Percentiles rank a stretch among this genome's conserved stretches.
phyloP scores from a whole-genome alignment of 1,139 yeast species.

The Komagataea norvegica region DNA sequence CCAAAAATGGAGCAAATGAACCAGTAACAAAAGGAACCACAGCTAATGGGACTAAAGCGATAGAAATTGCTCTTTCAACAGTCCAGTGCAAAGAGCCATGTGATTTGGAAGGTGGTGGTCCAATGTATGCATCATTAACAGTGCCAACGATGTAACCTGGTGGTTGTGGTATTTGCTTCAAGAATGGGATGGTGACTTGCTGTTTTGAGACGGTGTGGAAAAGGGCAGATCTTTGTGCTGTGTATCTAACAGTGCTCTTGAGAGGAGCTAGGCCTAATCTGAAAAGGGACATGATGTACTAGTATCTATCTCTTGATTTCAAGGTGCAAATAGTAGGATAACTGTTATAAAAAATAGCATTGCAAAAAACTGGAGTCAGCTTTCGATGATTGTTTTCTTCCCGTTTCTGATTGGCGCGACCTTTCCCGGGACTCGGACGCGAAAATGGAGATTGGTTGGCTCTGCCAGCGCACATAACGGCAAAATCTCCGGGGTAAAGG shows the following conservation, averaged over 20 bases:
- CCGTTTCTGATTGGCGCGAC: slow-evolving; percentile 19
- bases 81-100: slow-evolving; percentile 78
- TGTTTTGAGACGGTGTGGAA: slow-evolving; percentile 30
- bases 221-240: slow-evolving; percentile 6
- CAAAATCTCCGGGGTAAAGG: too few relatives aligned
- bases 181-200: slow-evolving; percentile 35
- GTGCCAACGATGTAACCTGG: slow-evolving; percentile 73
- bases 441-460: slow-evolving; percentile 11
- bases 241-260: slow-evolving; percentile 1
- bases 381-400: slow-evolving; percentile 19
- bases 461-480: too few relatives aligned
- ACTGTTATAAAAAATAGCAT: too few relatives aligned
- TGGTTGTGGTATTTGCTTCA: slow-evolving; percentile 62
- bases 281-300: slow-evolving; percentile 5
- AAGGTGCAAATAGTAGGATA: too few relatives aligned
- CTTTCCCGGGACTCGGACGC: slow-evolving; percentile 20
- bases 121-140: slow-evolving; percentile 67
- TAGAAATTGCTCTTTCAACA: slow-evolving; percentile 53
- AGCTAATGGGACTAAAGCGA: slow-evolving; percentile 61
- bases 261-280: slow-evolving; percentile 11
- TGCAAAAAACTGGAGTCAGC: not conserved
- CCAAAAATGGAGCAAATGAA: slow-evolving; percentile 44
- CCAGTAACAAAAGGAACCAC: slow-evolving; percentile 60
- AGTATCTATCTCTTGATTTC: not conserved
- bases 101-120: slow-evolving; percentile 48